Evolutionary conservation across 768 basidiomycete genomes (phyloP), one percentile per base, ranked within the genome.

Genomic region (Fistulinella prunicolor): DNA sequence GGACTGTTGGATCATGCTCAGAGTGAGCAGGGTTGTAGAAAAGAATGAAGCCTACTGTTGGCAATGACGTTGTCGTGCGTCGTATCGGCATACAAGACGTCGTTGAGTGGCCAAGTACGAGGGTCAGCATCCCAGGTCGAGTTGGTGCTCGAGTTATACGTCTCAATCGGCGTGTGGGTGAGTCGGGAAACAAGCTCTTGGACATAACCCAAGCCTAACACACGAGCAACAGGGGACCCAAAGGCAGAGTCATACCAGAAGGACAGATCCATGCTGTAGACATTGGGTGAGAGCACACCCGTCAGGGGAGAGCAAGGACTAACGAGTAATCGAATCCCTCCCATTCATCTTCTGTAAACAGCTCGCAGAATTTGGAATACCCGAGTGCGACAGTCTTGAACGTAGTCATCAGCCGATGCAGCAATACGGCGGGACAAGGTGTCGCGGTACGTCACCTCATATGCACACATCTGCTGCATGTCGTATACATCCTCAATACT

Each of bases 331-430:
- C 79, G 64, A 93, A 95, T 0, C 91, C 91, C 62, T 89, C 85
- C 94, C 93, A 97, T 67, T 96, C 94, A 37, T 89, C 83, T 58
- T 86, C 78, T 0, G 90, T 92, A 67, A 97, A 97, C 3, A 96
- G 72, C 47, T 84, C 82, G 54, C 93, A 97, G 70, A 94, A 97
- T 54, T 83, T 85, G 16, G 90, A 93, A 62, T 91, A 94, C 7
- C 91, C 93, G 10, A 95, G 75, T 0, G 91, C 88, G 38, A 95
- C 94, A n/a, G 94, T 94, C 87, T 89, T n/a, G 13, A 32, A 8
- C 7, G 7, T 9, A 32, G 6, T 32, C 13, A 32, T 32, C 7
- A 32, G 13, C 13, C 13, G 4, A 10, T 14, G 30, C 7, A 32
- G 13, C 30, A 14, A 32, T 4, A 32, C 7, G 13, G 7, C 30